phyloP scores from a whole-genome alignment of 2,329 filamentous ascomycete species.

The Drechslerella coelobrocha region DNA sequence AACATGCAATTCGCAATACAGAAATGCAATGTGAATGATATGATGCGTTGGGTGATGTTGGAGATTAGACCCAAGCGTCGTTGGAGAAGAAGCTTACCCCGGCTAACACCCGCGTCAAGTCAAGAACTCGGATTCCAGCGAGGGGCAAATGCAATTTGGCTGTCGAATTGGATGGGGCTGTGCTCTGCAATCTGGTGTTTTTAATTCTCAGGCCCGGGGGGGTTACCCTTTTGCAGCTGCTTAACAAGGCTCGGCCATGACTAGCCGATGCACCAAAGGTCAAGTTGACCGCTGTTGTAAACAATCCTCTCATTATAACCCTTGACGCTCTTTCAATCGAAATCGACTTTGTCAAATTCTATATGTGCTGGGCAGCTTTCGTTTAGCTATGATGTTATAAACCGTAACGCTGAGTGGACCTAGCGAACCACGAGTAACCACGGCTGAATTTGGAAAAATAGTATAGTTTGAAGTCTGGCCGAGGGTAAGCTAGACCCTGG shows the following conservation, averaged over 20 bases:
- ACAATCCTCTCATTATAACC: constrained; percentile 13
- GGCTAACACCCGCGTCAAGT: constrained; percentile 95
- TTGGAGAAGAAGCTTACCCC: constrained; percentile 69
- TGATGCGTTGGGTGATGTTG: constrained; percentile 15
- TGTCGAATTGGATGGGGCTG: constrained; percentile 21
- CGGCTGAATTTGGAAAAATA: constrained; percentile 36
- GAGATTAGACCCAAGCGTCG: too few species aligned
- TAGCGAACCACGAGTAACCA: constrained; percentile 20
- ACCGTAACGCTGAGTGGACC: constrained; percentile 5
- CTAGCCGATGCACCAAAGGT: not conserved
- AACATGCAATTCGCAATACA: too few species aligned
- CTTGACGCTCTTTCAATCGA: constrained; percentile 6
- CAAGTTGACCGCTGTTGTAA: not conserved
- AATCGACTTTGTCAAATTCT: not conserved
- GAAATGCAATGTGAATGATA: too few species aligned
- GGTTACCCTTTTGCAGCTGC: not conserved
- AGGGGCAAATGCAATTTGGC: constrained; percentile 64
- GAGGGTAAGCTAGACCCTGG: not conserved
- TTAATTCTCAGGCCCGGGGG: not conserved
- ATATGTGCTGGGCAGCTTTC: not conserved
- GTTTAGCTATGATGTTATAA: constrained; percentile 6
- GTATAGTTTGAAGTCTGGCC: not conserved
- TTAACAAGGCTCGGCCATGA: not conserved
- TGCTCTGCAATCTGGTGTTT: constrained; percentile 29
- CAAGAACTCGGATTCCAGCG: constrained; percentile 84